phyloP scores from a whole-genome alignment of 495 filamentous ascomycete genomes.

The Penicillium daleae region DNA sequence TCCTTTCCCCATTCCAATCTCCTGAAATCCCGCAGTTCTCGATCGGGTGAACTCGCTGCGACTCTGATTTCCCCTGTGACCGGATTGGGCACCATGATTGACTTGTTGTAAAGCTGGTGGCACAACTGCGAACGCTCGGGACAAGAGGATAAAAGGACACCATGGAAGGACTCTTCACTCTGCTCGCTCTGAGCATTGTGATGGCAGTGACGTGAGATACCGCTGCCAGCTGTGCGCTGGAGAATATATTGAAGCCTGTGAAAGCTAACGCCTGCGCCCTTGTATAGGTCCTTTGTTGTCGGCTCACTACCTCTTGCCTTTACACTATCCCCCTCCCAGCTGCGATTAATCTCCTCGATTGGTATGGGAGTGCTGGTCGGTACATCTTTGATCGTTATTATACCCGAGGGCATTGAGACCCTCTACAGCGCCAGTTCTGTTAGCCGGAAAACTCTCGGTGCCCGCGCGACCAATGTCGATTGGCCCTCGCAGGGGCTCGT shows the following conservation, averaged over 20 bases:
- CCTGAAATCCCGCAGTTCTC: constrained; percentile 7
- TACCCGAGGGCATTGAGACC: constrained; percentile 94
- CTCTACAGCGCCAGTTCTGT: constrained; percentile 66
- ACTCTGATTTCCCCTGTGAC: neutral
- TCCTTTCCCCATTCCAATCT: constrained; percentile 1
- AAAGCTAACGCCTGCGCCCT: constrained; percentile 25
- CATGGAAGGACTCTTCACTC: constrained; percentile 83
- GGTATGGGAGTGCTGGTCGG: constrained; percentile 94
- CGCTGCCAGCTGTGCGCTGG: neutral
- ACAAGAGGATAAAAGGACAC: constrained; percentile 27
- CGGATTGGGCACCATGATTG: constrained; percentile 28
- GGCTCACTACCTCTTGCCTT: constrained; percentile 92
- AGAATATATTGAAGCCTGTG: no score
- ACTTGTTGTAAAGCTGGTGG: constrained; percentile 27
- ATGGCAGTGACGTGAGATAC: constrained; percentile 86
- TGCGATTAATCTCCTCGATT: constrained; percentile 87
- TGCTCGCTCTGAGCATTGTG: constrained; percentile 83
- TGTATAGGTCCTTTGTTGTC: constrained; percentile 84
- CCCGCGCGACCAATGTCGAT: constrained; percentile 30
- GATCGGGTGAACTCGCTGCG: constrained; percentile 7
- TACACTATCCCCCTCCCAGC: constrained; percentile 82
- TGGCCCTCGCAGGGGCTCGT: constrained; percentile 38
- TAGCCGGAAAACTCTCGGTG: constrained; percentile 36
- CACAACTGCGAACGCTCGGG: constrained; percentile 31
- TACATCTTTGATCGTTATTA: constrained; percentile 94